Evolutionary conservation across 495 filamentous ascomycete species (phyloP).

Genomic region (Trichoderma reesei): DNA sequence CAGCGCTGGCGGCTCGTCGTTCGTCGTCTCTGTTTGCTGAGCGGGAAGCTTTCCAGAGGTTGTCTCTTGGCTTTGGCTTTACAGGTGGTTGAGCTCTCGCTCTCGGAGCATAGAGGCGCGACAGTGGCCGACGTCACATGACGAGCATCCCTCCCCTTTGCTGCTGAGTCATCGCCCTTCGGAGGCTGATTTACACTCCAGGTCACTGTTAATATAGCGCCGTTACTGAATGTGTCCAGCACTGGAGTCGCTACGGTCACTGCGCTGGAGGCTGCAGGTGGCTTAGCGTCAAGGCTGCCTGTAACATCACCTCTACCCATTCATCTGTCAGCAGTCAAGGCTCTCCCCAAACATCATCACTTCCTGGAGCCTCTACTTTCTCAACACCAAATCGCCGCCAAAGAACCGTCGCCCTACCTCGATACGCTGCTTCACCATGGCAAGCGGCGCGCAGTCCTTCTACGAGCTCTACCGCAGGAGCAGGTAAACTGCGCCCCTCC

Average conservation of each 20-base stretch:
- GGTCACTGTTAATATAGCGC: not conserved
- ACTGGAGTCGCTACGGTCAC: too few species aligned
- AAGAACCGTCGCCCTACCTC: too few species aligned
- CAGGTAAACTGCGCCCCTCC: constrained; percentile 52
- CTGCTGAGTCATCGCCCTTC: not conserved
- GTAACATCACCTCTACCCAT: not conserved
- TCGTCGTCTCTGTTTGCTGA: too few species aligned
- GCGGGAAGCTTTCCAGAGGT: too few species aligned
- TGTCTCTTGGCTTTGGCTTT: not conserved
- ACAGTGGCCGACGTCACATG: constrained; percentile 5
- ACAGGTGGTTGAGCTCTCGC: not conserved
- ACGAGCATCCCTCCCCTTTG: not conserved
- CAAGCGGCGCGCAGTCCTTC: constrained; percentile 43
- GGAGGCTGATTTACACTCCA: not conserved
- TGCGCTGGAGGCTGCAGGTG: too few species aligned
- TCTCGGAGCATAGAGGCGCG: constrained; percentile 1
- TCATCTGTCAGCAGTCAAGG: constrained; percentile 10
- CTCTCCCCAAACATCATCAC: not conserved
- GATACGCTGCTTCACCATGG: constrained; percentile 17
- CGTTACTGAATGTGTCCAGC: too few species aligned
- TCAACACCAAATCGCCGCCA: too few species aligned
- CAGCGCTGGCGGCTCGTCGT: not conserved
- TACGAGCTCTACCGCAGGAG: constrained; percentile 97
- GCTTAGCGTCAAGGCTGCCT: too few species aligned
- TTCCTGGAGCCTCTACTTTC: not conserved